Base-by-base conservation (phyloP, 305 asterid species). In the Fraxinus ornus region DNA sequence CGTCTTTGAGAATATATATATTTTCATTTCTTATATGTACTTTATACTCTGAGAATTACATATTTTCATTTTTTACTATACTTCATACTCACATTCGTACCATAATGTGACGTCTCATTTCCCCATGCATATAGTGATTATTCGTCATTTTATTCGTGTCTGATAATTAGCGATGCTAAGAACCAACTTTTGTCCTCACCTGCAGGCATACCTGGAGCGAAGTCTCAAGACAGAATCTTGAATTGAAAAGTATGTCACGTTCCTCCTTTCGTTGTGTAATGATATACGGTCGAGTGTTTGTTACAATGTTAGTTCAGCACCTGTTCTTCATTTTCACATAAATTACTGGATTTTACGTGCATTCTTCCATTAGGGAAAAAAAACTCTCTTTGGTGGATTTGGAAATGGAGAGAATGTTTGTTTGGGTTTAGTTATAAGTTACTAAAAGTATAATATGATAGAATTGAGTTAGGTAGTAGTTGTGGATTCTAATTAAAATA, bases 161-260 rank as follows among this genome's bases (percentile, higher is more conserved):
- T 1, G 12, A 30, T 15, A 30, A 15, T 70, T 28, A 15, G 39
- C 1, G 39, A 30, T 70, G 21, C 22, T 70, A 5, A 26, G 22
- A 70, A 36, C 22, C 39, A 9, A 70, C 19, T 57, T 75, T 44
- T 80, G 44, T 75, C 37, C 75, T 78, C 52, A 85, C n/a, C 78
- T 87, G 93, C 97, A 94, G 98, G 98, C 97, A n/a, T 92, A 94
- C 47, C 93, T 90, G 85, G 96, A 88, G 76, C 94, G 97, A 75
- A 79, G 85, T 90, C 87, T 73, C 72, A 94, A 92, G 92, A 79
- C 88, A 21, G 91, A 90, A 71, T 70, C 91, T 82, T 90, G 90
- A 90, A 74, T 68, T 75, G 32, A 41, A 21, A 57, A 32, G 28
- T 55, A 62, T 62, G 71, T 22, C 19, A 0, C 30, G 36, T 33